These are phyloP conservation scores for Dryas alaskensis DNA, from an alignment of 306 rosid species.

Conservation along the genomic window DNA sequence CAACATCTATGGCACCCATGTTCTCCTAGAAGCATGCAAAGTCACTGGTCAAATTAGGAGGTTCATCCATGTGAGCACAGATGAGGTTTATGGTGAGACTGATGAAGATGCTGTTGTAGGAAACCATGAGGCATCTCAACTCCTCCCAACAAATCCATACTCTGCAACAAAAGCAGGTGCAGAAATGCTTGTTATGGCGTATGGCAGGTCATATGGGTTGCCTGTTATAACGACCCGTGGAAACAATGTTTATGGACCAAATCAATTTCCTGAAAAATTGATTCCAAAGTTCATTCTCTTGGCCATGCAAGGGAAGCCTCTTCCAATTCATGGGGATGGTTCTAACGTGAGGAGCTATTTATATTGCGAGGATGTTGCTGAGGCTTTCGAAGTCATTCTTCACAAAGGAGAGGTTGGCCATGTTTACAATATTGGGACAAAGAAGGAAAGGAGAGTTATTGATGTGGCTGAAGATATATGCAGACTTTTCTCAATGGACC, in stretches of 20 bases:
- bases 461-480: slow-evolving; percentile 85
- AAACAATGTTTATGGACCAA: slow-evolving; percentile 89
- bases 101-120: slow-evolving; percentile 92
- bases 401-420: slow-evolving; percentile 96
- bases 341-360: slow-evolving; percentile 88
- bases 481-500: slow-evolving; percentile 59
- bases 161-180: slow-evolving; percentile 96
- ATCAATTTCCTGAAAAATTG: slow-evolving; percentile 84
- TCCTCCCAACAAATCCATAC: slow-evolving; percentile 88
- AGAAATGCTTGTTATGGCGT: slow-evolving; percentile 97
- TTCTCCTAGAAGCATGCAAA: slow-evolving; percentile 86
- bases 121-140: slow-evolving; percentile 92
- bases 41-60: slow-evolving; percentile 86
- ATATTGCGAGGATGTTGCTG: slow-evolving; percentile 91
- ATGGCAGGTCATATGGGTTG: slow-evolving; percentile 81
- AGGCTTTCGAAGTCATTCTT: slow-evolving; percentile 88
- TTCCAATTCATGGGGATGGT: slow-evolving; percentile 94
- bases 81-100: slow-evolving; percentile 93
- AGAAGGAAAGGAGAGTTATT: slow-evolving; percentile 81
- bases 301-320: slow-evolving; percentile 83
- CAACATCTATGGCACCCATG: slow-evolving; percentile 91
- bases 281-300: slow-evolving; percentile 89
- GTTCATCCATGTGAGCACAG: slow-evolving; percentile 94
- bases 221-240: slow-evolving; percentile 93
- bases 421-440: slow-evolving; percentile 87